These are phyloP conservation scores for Solanum boliviense DNA, from an alignment of 257 asterid species.

Conservation along the genomic window DNA sequence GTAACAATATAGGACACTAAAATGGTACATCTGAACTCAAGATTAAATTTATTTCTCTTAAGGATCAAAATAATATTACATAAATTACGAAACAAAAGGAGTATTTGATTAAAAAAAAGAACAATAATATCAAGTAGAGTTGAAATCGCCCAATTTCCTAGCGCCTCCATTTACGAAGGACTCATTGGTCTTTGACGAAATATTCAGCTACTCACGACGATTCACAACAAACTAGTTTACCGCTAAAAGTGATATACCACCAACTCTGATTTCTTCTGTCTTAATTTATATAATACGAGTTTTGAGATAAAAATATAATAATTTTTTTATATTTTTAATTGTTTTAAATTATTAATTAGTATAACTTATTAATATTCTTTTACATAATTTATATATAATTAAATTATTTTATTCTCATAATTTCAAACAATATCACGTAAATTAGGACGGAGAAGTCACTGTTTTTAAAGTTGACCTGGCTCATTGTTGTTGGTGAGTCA, in stretches of 20 bases:
- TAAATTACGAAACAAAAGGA: background rate
- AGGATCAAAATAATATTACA: background rate
- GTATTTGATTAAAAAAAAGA: background rate
- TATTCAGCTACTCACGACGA: background rate
- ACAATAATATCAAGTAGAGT: background rate
- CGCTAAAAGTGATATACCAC: background rate
- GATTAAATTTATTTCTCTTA: background rate
- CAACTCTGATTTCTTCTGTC: rapidly evolving
- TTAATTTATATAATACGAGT: background rate
- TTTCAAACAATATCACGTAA: rapidly evolving
- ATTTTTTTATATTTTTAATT: too few species aligned
- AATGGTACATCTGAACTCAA: background rate
- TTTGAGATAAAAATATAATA: too few species aligned
- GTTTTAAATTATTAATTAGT: too few species aligned
- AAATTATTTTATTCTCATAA: background rate
- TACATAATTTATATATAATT: too few species aligned
- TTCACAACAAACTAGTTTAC: background rate
- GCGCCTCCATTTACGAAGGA: background rate
- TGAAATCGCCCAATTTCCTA: background rate
- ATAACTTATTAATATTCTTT: too few species aligned
- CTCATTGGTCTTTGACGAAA: background rate
- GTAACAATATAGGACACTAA: too few species aligned
- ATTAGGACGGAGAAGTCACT: rapidly evolving
- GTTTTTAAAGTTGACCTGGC: background rate
- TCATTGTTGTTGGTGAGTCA: background rate